A percentile compares a stretch with the other conserved stretches of the same genome.
These are phyloP conservation scores for Elongisporangium anandrum DNA, from an alignment of 352 stramenopile genomes.

Conservation along the genomic window DNA sequence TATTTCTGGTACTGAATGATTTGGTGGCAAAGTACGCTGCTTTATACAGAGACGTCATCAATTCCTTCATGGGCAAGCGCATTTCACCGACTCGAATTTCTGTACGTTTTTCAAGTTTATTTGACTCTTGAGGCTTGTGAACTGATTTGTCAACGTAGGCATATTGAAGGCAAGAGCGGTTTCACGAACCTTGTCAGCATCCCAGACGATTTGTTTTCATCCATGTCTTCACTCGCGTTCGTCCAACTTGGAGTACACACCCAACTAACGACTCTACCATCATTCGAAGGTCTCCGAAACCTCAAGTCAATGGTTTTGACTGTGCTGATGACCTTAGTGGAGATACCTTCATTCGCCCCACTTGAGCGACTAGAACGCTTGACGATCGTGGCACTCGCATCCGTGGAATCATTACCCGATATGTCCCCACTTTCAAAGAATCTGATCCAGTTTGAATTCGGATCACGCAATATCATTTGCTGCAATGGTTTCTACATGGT, in stretches of 20 bases:
- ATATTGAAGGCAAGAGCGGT: slow-evolving; percentile 35
- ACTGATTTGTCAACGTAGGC: slow-evolving; percentile 10
- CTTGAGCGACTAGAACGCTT: slow-evolving; percentile 17
- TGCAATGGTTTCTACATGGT: slow-evolving; percentile 33
- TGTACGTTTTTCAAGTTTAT: no score
- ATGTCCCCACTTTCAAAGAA: slow-evolving; percentile 5
- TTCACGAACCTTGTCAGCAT: slow-evolving; percentile 17
- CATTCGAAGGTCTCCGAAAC: slow-evolving; percentile 19
- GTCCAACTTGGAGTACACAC: slow-evolving; percentile 31
- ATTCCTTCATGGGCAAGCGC: slow-evolving; percentile 1
- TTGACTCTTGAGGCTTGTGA: no score
- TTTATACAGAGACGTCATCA: neutral
- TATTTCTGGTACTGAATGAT: neutral
- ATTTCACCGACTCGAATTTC: slow-evolving; percentile 28
- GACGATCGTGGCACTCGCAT: slow-evolving; percentile 14
- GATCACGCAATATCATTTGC: slow-evolving; percentile 19
- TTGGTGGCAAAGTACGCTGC: neutral
- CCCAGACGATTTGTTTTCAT: slow-evolving; percentile 20
- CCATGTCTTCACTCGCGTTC: slow-evolving; percentile 23
- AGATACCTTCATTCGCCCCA: slow-evolving; percentile 18
- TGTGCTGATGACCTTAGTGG: slow-evolving; percentile 10
- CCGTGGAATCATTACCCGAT: slow-evolving; percentile 17
- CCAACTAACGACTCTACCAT: slow-evolving; percentile 17
- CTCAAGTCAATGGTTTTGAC: slow-evolving; percentile 27
- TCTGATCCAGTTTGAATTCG: slow-evolving; percentile 21